Percentiles rank a stretch among this genome's conserved stretches.
phyloP scores from a whole-genome alignment of 2,329 filamentous ascomycete species.

The Thermothelomyces thermophilus region DNA sequence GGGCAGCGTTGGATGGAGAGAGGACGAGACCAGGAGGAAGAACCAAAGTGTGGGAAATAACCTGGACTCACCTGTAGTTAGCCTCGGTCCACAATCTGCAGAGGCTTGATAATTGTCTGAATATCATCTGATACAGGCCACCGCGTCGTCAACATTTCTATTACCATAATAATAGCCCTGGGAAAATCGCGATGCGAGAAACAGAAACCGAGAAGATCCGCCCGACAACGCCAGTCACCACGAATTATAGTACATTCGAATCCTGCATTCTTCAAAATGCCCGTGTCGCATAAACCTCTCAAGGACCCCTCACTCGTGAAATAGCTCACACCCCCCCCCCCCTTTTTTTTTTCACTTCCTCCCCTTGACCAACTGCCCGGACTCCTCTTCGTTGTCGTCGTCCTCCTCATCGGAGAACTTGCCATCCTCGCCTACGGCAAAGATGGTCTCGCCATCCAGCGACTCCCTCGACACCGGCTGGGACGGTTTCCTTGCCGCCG shows the following conservation, averaged over 20 bases:
- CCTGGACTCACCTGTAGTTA: no score
- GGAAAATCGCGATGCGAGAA: neutral
- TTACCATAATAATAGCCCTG: neutral
- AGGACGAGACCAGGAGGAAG: no score
- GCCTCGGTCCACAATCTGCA: no score
- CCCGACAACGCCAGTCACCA: neutral
- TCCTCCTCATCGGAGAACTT: slow-evolving; percentile 72
- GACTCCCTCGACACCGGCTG: no score
- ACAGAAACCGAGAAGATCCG: neutral
- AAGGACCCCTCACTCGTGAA: neutral
- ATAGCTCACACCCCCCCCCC: neutral
- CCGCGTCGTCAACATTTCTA: neutral
- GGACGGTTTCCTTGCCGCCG: no score
- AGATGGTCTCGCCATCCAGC: slow-evolving; percentile 86
- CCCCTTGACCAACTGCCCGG: slow-evolving; percentile 42
- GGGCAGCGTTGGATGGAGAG: no score
- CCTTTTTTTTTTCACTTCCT: slow-evolving; percentile 32
- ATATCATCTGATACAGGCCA: neutral
- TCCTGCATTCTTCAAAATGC: neutral
- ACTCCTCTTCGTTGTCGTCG: slow-evolving; percentile 43
- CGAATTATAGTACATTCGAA: neutral
- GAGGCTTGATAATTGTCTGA: no score
- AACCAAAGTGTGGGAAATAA: no score
- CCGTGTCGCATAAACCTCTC: neutral
- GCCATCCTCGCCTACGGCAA: slow-evolving; percentile 79